Conservation (phyloP, 441 rosid genomes). For the Corymbia calophylla region DNA sequence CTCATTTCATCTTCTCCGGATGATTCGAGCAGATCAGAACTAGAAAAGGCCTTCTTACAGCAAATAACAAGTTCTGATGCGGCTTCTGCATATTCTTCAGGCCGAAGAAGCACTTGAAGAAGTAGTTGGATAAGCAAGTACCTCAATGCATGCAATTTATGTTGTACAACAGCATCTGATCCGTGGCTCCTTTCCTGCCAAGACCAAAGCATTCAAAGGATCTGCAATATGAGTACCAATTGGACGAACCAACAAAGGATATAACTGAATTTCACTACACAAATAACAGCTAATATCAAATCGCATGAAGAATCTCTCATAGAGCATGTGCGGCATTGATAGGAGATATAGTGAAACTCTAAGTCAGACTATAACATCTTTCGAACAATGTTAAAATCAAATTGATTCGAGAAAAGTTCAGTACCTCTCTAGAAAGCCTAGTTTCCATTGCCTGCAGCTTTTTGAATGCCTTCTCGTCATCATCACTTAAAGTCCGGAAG, state of each 20-base stretch:
- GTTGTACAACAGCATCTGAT: slow-evolving; percentile 29
- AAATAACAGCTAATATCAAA: background rate
- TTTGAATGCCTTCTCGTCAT: slow-evolving; percentile 67
- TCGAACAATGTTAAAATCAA: background rate
- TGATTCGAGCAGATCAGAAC: slow-evolving; percentile 41
- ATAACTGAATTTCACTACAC: background rate
- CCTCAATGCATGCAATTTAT: slow-evolving; percentile 60
- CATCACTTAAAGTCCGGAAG: slow-evolving; percentile 65
- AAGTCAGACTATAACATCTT: background rate
- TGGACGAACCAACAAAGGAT: background rate
- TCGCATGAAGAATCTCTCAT: background rate
- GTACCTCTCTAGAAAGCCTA: slow-evolving; percentile 69
- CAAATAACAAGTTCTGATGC: slow-evolving; percentile 77
- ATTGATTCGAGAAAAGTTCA: background rate
- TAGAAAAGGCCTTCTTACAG: slow-evolving; percentile 65
- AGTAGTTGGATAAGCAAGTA: slow-evolving; percentile 75
- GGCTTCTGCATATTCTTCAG: slow-evolving; percentile 73
- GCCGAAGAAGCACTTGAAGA: slow-evolving; percentile 82
- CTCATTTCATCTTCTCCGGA: slow-evolving; percentile 55
- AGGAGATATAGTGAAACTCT: background rate
- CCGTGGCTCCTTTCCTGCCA: slow-evolving; percentile 69
- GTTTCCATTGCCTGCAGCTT: slow-evolving; percentile 67
- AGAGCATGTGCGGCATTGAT: background rate
- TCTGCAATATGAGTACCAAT: background rate
- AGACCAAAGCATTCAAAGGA: background rate